Evolutionary conservation across 768 basidiomycete genomes (phyloP), one percentile per base, ranked within the genome.

Genomic region (Calocera viscosa): DNA sequence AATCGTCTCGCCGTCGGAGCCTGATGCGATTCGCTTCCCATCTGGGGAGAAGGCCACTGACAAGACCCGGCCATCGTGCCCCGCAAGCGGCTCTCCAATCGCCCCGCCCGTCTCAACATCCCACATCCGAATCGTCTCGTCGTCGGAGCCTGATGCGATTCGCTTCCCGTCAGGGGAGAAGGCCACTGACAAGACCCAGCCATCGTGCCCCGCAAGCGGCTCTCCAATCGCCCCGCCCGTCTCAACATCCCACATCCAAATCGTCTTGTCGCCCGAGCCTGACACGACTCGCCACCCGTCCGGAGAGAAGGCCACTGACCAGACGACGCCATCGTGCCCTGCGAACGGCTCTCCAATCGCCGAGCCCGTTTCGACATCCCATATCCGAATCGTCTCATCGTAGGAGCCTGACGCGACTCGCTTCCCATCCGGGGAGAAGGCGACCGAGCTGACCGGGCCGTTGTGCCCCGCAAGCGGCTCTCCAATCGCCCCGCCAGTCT

Each of bases 51-150:
- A 66, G 22, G 67, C 64, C 26, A 71, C 22, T 24, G 64, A 66
- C 1, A 26, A 38, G 30, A 71, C 49, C 5, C 32, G 26, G 7
- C 30, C 64, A 26, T 64, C 32, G 32, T 69, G 69, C 10, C 68
- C 68, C 19, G 22, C 41, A 43, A 71, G 11, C n/a, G 68, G 30
- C 30, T 30, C 39, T 26, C 30, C 66, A 8, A 32, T 39, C 35
- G 17, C 49, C 26, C 3, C 33, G 16, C 77, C 78, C 30, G 74
- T 76, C 64, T 77, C 76, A 39, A 78, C 74, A 77, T 80, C 78
- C 80, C 80, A 81, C 1, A 81, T 74, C 35, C 79, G 74, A 35
- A 81, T 76, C 70, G 78, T 75, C 22, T 76, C 76, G 69, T 80
- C 78, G 24, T 79, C 71, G 38, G 74, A 75, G 2, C 79, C 78